phyloP scores from a whole-genome alignment of 2,329 filamentous ascomycete species.

The Trichophyton verrucosum region DNA sequence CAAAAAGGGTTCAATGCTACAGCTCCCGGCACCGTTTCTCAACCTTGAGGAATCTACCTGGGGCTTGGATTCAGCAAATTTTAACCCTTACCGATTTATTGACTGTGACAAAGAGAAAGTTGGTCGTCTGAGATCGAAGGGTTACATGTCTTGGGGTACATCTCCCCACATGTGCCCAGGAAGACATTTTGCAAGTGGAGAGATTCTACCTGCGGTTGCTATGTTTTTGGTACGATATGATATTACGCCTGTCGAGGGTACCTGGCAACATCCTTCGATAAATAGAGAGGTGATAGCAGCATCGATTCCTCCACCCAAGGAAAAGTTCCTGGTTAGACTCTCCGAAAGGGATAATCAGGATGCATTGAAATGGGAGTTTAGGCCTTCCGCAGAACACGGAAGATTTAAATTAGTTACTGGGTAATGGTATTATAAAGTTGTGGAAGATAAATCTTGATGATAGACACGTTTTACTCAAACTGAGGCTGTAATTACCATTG shows the following conservation, averaged over 20 bases:
- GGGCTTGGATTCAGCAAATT: background rate
- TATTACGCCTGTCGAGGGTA: background rate
- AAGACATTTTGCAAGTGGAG: conserved; percentile 1
- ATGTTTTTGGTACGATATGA: conserved; percentile 1
- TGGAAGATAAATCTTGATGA: too few relatives aligned
- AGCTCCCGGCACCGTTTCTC: background rate
- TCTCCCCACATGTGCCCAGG: background rate
- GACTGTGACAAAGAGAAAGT: background rate
- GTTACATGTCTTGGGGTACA: background rate
- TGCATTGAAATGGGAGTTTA: background rate
- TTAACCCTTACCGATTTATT: background rate
- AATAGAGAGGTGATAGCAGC: background rate
- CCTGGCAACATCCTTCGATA: background rate
- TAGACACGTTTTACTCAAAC: too few relatives aligned
- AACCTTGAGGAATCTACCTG: background rate
- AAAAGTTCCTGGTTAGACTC: background rate
- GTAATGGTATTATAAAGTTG: background rate
- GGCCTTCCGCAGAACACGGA: background rate
- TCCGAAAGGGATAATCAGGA: background rate
- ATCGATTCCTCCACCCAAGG: background rate
- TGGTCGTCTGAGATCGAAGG: background rate
- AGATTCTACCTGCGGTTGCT: background rate
- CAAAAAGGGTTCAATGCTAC: background rate
- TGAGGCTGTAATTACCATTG: too few relatives aligned
- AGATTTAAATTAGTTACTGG: background rate